A percentile compares a stretch with the other conserved stretches of the same genome.
Evolutionary conservation across 192 early-diverging fungal genomes (phyloP).

Genomic region (Coemansia sp.): DNA sequence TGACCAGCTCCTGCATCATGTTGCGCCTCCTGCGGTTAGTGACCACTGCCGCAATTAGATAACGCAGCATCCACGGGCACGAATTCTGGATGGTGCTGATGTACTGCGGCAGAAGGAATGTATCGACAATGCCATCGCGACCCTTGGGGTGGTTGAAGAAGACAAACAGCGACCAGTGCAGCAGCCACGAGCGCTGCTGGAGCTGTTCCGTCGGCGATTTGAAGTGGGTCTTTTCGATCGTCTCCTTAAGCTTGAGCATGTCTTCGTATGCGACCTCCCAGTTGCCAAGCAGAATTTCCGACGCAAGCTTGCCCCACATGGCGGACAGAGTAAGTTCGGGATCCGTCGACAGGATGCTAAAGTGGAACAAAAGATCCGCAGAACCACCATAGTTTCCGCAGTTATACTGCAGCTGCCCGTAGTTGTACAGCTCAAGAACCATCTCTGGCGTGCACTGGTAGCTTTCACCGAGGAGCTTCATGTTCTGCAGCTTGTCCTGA

Average conservation of each 20-base stretch:
- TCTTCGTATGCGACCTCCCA: slow-evolving; percentile 94
- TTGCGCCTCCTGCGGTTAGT: slow-evolving; percentile 86
- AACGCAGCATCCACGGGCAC: slow-evolving; percentile 96
- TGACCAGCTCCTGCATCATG: slow-evolving; percentile 86
- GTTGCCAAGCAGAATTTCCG: slow-evolving; percentile 91
- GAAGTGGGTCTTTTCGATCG: slow-evolving; percentile 81
- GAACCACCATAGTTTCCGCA: slow-evolving; percentile 90
- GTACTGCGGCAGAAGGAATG: slow-evolving; percentile 88
- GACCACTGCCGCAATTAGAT: slow-evolving; percentile 87
- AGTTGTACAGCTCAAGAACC: slow-evolving; percentile 83
- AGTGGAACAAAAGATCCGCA: slow-evolving; percentile 93
- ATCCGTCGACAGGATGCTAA: slow-evolving; percentile 92
- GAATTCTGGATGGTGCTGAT: slow-evolving; percentile 97
- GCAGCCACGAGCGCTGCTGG: slow-evolving; percentile 88
- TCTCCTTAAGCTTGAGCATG: slow-evolving; percentile 81
- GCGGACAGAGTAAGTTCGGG: slow-evolving; percentile 79
- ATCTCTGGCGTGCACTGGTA: slow-evolving; percentile 90
- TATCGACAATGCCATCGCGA: slow-evolving; percentile 89
- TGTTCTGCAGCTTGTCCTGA: slow-evolving; percentile 92
- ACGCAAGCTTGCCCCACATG: slow-evolving; percentile 95
- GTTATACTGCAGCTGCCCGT: slow-evolving; percentile 88
- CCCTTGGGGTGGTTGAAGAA: slow-evolving; percentile 99
- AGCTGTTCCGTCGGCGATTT: slow-evolving; percentile 81
- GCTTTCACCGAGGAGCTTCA: slow-evolving; percentile 83
- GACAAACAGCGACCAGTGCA: slow-evolving; percentile 98